These are phyloP conservation scores for Thielaviopsis ethacetica DNA, from an alignment of 2,329 filamentous ascomycete genomes.

Conservation along the genomic window DNA sequence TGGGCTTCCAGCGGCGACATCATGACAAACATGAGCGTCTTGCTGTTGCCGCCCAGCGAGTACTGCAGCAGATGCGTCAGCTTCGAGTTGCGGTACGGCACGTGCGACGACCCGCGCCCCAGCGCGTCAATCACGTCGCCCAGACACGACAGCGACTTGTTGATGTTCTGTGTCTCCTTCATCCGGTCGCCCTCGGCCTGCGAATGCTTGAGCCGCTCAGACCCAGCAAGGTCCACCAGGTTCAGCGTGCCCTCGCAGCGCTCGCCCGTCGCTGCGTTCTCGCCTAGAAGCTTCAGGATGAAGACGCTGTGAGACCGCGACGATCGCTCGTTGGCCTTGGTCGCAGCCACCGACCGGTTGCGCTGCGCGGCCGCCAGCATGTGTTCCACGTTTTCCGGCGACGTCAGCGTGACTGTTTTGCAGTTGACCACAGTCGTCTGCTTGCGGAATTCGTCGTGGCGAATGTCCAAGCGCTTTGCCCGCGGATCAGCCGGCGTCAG, in stretches of 20 bases:
- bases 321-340: constrained; percentile 91
- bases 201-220: constrained; percentile 76
- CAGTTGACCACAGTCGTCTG: constrained; percentile 72
- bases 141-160: constrained; percentile 79
- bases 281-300: constrained; percentile 62
- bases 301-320: constrained; percentile 94
- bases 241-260: constrained; percentile 87
- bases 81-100: constrained; percentile 94
- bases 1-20: constrained; percentile 83
- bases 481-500: constrained; percentile 43
- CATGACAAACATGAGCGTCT: constrained; percentile 99
- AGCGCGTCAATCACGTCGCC: constrained; percentile 90
- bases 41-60: constrained; percentile 84
- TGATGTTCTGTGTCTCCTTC: constrained; percentile 94
- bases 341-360: constrained; percentile 85
- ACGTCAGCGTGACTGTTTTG: constrained; percentile 60
- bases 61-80: constrained; percentile 91
- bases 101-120: constrained; percentile 66
- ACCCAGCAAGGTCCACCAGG: constrained; percentile 86
- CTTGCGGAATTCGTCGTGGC: constrained; percentile 67
- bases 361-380: constrained; percentile 67
- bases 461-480: constrained; percentile 71
- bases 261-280: constrained; percentile 62
- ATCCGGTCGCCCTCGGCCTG: constrained; percentile 73
- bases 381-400: constrained; percentile 59